These are phyloP conservation scores for Neoboletus brunneissimus DNA, from an alignment of 768 basidiomycete species.

Conservation along the genomic window DNA sequence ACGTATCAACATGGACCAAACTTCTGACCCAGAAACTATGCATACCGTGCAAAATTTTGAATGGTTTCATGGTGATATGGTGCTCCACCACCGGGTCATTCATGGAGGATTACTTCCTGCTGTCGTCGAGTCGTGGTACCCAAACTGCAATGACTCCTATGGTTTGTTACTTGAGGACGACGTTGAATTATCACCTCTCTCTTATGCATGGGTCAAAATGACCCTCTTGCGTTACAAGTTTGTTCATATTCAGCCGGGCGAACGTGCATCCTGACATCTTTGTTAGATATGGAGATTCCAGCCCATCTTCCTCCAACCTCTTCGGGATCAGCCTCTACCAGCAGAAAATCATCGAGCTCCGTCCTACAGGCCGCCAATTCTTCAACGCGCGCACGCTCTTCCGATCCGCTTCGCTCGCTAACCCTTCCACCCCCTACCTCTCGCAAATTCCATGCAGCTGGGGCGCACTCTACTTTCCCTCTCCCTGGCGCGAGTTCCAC, in stretches of 20 bases:
- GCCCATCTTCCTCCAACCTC: conserved; percentile 44
- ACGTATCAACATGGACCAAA: conserved; percentile 74
- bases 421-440: conserved; percentile 67
- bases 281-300: conserved; percentile 51
- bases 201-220: conserved; percentile 86
- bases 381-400: conserved; percentile 70
- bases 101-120: conserved; percentile 79
- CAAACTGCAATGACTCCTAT: conserved; percentile 66
- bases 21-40: conserved; percentile 61
- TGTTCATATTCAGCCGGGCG: not conserved
- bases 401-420: conserved; percentile 34
- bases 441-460: conserved; percentile 89
- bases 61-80: conserved; percentile 62
- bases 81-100: conserved; percentile 70
- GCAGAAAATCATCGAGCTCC: conserved; percentile 77
- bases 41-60: conserved; percentile 44
- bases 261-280: not conserved
- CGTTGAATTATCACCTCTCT: conserved; percentile 78
- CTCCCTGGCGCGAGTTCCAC: conserved; percentile 88
- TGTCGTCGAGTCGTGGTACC: conserved; percentile 90
- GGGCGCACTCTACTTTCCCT: conserved; percentile 89
- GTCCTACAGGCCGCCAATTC: conserved; percentile 57
- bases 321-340: conserved; percentile 87
- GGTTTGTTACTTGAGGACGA: conserved; percentile 85
- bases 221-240: conserved; percentile 73